Evolutionary conservation across 78 protist genomes (phyloP), one percentile per base, ranked within the genome.

Genomic region (Mantamonas sphyraenae): DNA sequence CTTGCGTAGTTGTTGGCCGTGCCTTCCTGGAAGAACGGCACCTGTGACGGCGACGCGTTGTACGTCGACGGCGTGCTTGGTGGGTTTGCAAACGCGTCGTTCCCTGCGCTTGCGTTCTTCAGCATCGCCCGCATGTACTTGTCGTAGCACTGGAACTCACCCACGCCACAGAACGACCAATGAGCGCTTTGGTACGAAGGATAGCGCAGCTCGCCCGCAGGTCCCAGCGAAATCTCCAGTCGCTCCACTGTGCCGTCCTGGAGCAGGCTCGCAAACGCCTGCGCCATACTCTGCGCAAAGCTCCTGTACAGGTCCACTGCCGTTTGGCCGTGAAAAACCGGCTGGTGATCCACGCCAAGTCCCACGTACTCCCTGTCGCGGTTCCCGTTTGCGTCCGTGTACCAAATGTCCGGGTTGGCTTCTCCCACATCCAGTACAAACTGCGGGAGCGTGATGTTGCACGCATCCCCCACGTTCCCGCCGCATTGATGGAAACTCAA

Each of bases 61-160:
- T 86, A 91, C 61, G 42, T n/a, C 34, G 30, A 91, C 95, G 28
- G 91, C 89, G 33, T n/a, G n/a, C n/a, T n/a, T n/a, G n/a, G n/a
- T n/a, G n/a, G n/a, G n/a, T n/a, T n/a, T n/a, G n/a, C n/a, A n/a
- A n/a, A n/a, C n/a, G n/a, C n/a, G n/a, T n/a, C n/a, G n/a, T n/a
- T n/a, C n/a, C n/a, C n/a, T n/a, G n/a, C n/a, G n/a, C n/a, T n/a
- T 22, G 84, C 86, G 0, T 17, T 24, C 34, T 60, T 56, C 64
- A 91, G 62, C 22, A 61, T 62, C 7, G 61, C 72, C 62, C 69
- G 45, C 80, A 87, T 59, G 81, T 77, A 76, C 47, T 59, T 39
- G 71, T 84, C 93, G 77, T 76, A 91, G 65, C 89, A 79, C 70
- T 87, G 93, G 91, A 92, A 92, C 43, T 64, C 91, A 10, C 96